Conservation (phyloP, 2,329 filamentous ascomycete species). For the Elsinoe necatrix region DNA sequence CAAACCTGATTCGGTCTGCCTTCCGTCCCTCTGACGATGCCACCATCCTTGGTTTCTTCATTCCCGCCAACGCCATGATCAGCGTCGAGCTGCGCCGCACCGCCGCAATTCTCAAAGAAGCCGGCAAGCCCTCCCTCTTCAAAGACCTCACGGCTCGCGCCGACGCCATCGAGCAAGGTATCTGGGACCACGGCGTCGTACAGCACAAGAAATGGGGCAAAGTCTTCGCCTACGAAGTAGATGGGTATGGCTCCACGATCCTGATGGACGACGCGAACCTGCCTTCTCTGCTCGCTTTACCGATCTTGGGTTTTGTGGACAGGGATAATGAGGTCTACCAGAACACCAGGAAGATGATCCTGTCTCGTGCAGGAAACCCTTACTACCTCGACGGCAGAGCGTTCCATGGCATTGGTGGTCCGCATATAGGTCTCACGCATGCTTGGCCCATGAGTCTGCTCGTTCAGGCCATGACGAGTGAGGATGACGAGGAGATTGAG, state of each 20-base stretch:
- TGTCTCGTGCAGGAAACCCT: conserved; percentile 69
- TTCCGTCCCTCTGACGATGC: conserved; percentile 95
- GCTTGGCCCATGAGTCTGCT: conserved; percentile 97
- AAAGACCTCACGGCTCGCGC: conserved; percentile 48
- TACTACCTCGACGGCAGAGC: conserved; percentile 72
- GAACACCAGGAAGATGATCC: conserved; percentile 78
- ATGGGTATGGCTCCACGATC: conserved; percentile 74
- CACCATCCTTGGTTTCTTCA: conserved; percentile 87
- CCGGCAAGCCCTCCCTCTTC: conserved; percentile 46
- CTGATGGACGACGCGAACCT: conserved; percentile 89
- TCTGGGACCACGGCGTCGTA: conserved; percentile 79
- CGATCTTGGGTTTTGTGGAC: conserved; percentile 66
- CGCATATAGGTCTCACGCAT: conserved; percentile 72
- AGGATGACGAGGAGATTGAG: conserved; percentile 73
- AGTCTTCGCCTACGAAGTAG: conserved; percentile 81
- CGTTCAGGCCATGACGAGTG: conserved; percentile 80
- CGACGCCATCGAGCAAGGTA: conserved; percentile 60
- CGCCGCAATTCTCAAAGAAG: conserved; percentile 57
- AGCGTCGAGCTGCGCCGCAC: conserved; percentile 75
- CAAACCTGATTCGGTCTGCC: conserved; percentile 78
- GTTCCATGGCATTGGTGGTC: conserved; percentile 83
- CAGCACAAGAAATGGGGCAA: conserved; percentile 64
- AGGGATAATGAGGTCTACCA: conserved; percentile 63
- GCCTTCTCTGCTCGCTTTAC: conserved; percentile 69
- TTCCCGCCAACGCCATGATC: conserved; percentile 95